Evolutionary conservation across 139 green algal species (phyloP).

Genomic region (Bryopsis sp.): DNA sequence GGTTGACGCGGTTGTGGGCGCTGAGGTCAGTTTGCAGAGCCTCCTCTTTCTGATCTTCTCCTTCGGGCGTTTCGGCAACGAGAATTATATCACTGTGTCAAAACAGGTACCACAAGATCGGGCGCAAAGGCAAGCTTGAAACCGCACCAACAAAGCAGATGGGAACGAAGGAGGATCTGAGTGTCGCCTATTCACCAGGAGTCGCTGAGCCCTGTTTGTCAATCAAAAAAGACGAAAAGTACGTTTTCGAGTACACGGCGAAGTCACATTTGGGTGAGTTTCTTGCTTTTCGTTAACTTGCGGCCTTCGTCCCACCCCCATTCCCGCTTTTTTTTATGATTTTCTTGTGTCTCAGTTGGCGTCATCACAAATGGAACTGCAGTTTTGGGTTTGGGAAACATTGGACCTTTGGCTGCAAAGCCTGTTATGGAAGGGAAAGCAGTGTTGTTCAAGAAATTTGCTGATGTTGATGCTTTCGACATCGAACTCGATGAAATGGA

Average conservation of each 20-base stretch:
- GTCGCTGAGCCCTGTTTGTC: conserved; percentile 34
- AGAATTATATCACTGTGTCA: not conserved
- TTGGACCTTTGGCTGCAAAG: conserved; percentile 33
- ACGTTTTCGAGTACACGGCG: conserved; percentile 33
- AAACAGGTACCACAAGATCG: conserved; percentile 30
- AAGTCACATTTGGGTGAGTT: conserved; percentile 22
- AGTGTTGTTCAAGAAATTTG: conserved; percentile 48
- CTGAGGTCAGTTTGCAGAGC: conserved; percentile 21
- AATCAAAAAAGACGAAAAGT: conserved; percentile 26
- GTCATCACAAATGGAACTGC: conserved; percentile 32
- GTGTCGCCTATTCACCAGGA: conserved; percentile 32
- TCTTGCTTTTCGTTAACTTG: not conserved
- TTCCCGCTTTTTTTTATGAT: too few species aligned
- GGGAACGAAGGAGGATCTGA: conserved; percentile 26
- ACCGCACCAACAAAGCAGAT: conserved; percentile 30
- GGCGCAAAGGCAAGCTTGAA: conserved; percentile 31
- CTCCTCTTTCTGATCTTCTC: too few species aligned
- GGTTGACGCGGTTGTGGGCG: conserved; percentile 26
- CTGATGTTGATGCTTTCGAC: conserved; percentile 38
- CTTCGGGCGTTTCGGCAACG: too few species aligned
- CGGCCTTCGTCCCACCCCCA: too few species aligned
- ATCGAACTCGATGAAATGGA: conserved; percentile 24
- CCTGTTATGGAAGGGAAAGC: conserved; percentile 47
- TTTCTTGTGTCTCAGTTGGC: conserved; percentile 10
- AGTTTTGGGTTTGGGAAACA: conserved; percentile 35